Percentiles rank a stretch among this genome's conserved stretches.
Evolutionary conservation across 176 grass and related monocot genomes (phyloP).

Genomic region (Carex littledalei): DNA sequence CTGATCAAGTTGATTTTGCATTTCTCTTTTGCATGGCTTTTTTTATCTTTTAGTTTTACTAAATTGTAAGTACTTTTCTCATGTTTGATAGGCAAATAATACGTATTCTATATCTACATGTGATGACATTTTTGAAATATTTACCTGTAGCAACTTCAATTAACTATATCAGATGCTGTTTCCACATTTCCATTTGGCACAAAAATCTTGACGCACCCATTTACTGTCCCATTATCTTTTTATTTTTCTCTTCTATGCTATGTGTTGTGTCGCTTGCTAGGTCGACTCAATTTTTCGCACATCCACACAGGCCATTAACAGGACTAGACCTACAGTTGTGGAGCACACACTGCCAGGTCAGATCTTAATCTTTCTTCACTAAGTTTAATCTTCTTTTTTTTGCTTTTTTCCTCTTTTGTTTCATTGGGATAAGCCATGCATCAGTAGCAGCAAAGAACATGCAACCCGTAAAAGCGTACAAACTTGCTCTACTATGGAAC

Average conservation of each 20-base stretch:
- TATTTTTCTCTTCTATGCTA: conserved; percentile 1
- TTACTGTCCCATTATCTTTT: conserved; percentile 21
- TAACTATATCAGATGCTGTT: conserved; percentile 31
- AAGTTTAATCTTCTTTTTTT: conserved; percentile 15
- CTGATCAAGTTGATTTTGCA: conserved; percentile 19
- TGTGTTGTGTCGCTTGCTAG: neutral
- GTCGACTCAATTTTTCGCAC: neutral
- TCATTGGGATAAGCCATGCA: conserved; percentile 29
- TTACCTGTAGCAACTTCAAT: conserved; percentile 5
- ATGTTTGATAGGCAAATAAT: conserved; percentile 18
- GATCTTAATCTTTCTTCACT: conserved; percentile 40
- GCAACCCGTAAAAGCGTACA: neutral
- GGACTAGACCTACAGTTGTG: conserved; percentile 2
- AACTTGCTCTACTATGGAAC: conserved; percentile 27
- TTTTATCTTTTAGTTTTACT: conserved; percentile 21
- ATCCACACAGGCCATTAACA: conserved; percentile 10
- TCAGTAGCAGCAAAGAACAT: conserved; percentile 20
- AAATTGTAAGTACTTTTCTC: conserved; percentile 17
- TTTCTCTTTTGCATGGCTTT: conserved; percentile 19
- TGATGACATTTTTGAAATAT: conserved; percentile 54
- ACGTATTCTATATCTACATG: conserved; percentile 39
- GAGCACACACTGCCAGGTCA: conserved; percentile 51
- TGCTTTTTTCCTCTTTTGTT: conserved; percentile 11
- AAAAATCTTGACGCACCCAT: neutral
- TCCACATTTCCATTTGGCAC: neutral